These are phyloP conservation scores for Lachnellula cervina DNA, from an alignment of 2,329 filamentous ascomycete species.

Conservation along the genomic window DNA sequence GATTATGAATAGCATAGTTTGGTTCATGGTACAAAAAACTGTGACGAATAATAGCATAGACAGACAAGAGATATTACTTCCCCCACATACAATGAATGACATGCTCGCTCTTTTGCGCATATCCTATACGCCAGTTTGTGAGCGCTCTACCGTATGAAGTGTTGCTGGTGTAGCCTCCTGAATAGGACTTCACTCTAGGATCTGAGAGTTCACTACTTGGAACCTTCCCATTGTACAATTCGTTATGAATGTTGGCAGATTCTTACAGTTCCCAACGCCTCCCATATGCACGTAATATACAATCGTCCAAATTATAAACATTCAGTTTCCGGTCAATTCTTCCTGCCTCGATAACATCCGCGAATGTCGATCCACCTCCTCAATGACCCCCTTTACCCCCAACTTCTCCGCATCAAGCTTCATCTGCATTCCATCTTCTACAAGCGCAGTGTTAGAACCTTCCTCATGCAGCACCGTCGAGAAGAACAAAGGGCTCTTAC, in stretches of 20 bases:
- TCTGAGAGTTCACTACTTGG: neutral
- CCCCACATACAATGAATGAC: neutral
- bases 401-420: slow-evolving; percentile 74
- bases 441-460: slow-evolving; percentile 18
- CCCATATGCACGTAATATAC: slow-evolving; percentile 22
- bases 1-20: neutral
- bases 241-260: neutral
- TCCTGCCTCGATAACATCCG: slow-evolving; percentile 75
- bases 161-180: neutral
- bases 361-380: slow-evolving; percentile 88
- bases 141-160: neutral
- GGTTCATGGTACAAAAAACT: neutral
- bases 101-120: neutral
- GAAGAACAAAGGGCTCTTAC: slow-evolving; percentile 44
- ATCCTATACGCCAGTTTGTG: neutral
- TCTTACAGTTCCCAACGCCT: slow-evolving; percentile 18
- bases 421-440: slow-evolving; percentile 92
- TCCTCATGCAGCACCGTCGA: neutral
- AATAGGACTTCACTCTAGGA: neutral
- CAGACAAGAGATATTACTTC: neutral
- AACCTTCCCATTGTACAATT: neutral
- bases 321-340: slow-evolving; percentile 55
- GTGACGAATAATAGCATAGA: neutral
- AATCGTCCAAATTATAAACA: slow-evolving; percentile 3
- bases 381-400: slow-evolving; percentile 79